Evolutionary conservation across 202 grass and related monocot species (phyloP), one percentile per base, ranked within the genome.

Genomic region (Schoenoplectus tabernaemontani): DNA sequence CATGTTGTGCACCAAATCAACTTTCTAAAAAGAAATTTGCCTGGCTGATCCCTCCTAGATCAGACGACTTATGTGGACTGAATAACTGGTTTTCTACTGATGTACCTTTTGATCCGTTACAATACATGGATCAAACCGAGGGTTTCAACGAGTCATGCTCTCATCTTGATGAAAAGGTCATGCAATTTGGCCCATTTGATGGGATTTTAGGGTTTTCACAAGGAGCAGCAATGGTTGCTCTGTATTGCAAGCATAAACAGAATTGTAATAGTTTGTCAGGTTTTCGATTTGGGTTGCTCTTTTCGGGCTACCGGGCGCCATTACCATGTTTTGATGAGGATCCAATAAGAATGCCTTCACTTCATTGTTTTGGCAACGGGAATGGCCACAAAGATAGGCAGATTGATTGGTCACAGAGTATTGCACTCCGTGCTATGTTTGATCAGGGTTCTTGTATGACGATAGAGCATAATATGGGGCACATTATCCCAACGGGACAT

Each of bases 121-220:
- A 98, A 58, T 98, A 94, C 82, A 85, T 82, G 85, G 78, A 92
- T 78, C 95, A 95, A 82, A 87, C 91, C 0, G 76, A 83, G 50
- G 91, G 91, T 39, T 92, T 95, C 41, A 85, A 86, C 81, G 83
- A 86, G 63, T 98, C 96, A 13, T 98, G 86, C 15, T 9, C 8
- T 1, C 87, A 87, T 64, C 81, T 95, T 38, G 87, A 95, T 43
- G 80, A 81, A 36, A 30, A 28, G 69, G 78, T 95, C 9, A 85
- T 51, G 67, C 70, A 83, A 74, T 78, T 87, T 57, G 88, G 91
- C 1, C 83, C 56, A 16, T 89, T 98, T 1, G 90, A 92, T 0
- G 91, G 89, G 13, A 66, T 98, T 56, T 87, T 98, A 70, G 95
- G 95, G 48, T 98, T 98, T 82, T 98, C 91, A 20, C 95, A 98